Evolutionary conservation across 345 rosid species (phyloP).

Genomic region (Brassica juncea): DNA sequence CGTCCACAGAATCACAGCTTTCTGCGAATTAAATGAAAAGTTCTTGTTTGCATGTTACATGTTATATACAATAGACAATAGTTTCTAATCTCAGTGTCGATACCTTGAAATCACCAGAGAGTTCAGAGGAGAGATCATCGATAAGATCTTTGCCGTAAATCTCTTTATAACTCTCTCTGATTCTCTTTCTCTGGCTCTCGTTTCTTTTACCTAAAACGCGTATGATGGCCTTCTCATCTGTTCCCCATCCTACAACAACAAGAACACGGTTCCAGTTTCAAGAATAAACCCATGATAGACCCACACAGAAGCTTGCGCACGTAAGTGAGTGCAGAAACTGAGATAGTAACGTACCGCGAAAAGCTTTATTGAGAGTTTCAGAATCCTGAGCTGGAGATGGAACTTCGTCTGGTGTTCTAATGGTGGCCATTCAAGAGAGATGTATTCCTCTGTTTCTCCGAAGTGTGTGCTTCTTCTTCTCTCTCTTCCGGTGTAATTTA

Average conservation of each 20-base stretch:
- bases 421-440: slow-evolving; percentile 39
- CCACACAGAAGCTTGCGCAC: neutral
- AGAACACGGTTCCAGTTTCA: neutral
- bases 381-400: slow-evolving; percentile 79
- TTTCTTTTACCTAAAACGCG: slow-evolving; percentile 66
- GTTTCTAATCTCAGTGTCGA: neutral
- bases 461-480: neutral
- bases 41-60: neutral
- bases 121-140: slow-evolving; percentile 59
- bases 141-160: slow-evolving; percentile 65
- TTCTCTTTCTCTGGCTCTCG: slow-evolving; percentile 69
- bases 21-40: slow-evolving; percentile 40
- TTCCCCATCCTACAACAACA: slow-evolving; percentile 60
- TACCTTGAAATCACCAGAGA: slow-evolving; percentile 83
- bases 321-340: neutral
- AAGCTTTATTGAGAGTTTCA: slow-evolving; percentile 59
- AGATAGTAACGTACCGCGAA: slow-evolving; percentile 51
- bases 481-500: neutral
- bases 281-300: neutral
- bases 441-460: slow-evolving; percentile 16
- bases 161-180: slow-evolving; percentile 60
- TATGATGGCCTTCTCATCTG: slow-evolving; percentile 68
- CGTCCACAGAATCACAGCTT: slow-evolving; percentile 70
- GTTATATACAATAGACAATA: neutral
- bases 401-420: slow-evolving; percentile 57